These are phyloP conservation scores for Acacia acuminata DNA, from an alignment of 306 rosid genomes.

Conservation along the genomic window DNA sequence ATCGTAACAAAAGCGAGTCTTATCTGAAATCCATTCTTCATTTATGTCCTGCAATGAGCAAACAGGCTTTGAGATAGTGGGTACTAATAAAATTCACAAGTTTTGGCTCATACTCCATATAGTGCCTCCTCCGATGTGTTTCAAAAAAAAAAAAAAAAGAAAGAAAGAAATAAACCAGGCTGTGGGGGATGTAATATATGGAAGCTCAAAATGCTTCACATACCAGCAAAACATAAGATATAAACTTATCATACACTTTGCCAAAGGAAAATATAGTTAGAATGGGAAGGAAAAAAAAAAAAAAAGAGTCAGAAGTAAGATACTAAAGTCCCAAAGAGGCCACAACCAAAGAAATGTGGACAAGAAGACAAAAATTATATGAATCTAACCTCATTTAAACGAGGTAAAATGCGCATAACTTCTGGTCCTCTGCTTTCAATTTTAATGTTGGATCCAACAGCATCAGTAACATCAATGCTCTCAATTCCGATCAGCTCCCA, in stretches of 20 bases:
- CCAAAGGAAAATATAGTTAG: too few relatives aligned
- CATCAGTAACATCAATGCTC: slow-evolving; percentile 95
- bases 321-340: background rate
- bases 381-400: slow-evolving; percentile 81
- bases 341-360: slow-evolving; percentile 12
- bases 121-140: slow-evolving; percentile 1
- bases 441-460: slow-evolving; percentile 94
- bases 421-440: slow-evolving; percentile 98
- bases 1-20: slow-evolving; percentile 94
- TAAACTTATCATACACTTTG: background rate
- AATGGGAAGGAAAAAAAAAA: too few relatives aligned
- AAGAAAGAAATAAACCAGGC: background rate
- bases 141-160: background rate
- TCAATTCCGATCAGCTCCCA: slow-evolving; percentile 98
- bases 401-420: slow-evolving; percentile 91
- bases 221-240: background rate
- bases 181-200: background rate
- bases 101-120: background rate
- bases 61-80: slow-evolving; percentile 14
- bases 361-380: slow-evolving; percentile 19
- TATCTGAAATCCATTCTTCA: slow-evolving; percentile 99
- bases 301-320: background rate
- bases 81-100: background rate
- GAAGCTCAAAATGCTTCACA: background rate
- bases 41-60: slow-evolving; percentile 74